Conservation (phyloP, 257 asterid species). For the Fraxinus cuspidata region DNA sequence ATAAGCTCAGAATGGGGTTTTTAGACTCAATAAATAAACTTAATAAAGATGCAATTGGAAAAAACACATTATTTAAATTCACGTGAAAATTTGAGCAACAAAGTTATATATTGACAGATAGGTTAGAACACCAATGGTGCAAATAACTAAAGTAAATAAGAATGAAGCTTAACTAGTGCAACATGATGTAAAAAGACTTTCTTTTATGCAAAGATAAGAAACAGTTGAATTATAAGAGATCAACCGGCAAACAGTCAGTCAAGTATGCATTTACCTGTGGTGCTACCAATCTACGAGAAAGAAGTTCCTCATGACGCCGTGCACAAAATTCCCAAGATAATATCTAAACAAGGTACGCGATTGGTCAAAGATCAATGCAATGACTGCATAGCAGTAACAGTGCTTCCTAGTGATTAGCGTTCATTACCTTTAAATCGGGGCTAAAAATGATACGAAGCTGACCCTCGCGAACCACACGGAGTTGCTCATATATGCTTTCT, state of each 20-base stretch:
- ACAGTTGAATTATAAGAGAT: neutral
- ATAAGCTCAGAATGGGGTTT: too few relatives aligned
- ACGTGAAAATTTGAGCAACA: too few relatives aligned
- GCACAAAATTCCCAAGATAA: slow-evolving; percentile 67
- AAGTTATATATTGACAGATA: too few relatives aligned
- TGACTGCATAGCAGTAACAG: neutral
- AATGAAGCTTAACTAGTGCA: neutral
- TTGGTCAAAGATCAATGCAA: neutral
- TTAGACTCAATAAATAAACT: too few relatives aligned
- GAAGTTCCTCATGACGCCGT: slow-evolving; percentile 56
- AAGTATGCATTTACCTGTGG: slow-evolving; percentile 44
- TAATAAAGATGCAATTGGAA: too few relatives aligned
- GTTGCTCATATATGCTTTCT: slow-evolving; percentile 93
- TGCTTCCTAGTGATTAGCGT: neutral
- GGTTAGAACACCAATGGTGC: neutral
- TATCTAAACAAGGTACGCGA: slow-evolving; percentile 31
- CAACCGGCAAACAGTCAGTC: neutral
- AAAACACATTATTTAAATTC: too few relatives aligned
- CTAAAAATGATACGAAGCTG: slow-evolving; percentile 89
- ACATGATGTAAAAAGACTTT: neutral
- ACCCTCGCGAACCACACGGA: slow-evolving; percentile 98
- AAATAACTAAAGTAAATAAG: neutral
- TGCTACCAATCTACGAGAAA: slow-evolving; percentile 52
- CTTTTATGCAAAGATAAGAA: too few relatives aligned
- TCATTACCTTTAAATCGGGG: slow-evolving; percentile 84